Evolutionary conservation across 164 flowering plant genomes (phyloP), one percentile per base, ranked within the genome.

Genomic region (Amborella trichopoda): DNA sequence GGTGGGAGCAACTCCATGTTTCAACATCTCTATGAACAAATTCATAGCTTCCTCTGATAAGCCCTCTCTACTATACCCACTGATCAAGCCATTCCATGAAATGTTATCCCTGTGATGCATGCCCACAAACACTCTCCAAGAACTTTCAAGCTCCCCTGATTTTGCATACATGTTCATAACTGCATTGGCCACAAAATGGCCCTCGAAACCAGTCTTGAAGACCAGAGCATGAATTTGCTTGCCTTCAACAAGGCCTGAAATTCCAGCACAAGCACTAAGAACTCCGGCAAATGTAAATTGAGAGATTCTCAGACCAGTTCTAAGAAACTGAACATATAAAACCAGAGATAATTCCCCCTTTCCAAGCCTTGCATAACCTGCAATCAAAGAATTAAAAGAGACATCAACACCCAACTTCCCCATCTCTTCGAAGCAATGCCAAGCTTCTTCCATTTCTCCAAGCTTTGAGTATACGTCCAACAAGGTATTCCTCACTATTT

Each of bases 41-140:
- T 38, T 16, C 16, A 38, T 16, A 16, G 17, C 41, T 10, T 11
- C 41, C 20, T 38, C 41, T 16, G 41, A 3, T 6, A 16, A 16
- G 41, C 41, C 41, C 20, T 38, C 41, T 16, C 41, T 38, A 22
- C 41, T 38, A 11, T 38, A 38, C 8, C 41, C 41, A 38, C 41
- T 38, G 17, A 38, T 38, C 21, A 38, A 16, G n/a, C 41, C 41
- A 16, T 38, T 38, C 41, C 41, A 38, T 38, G 41, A 38, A 22
- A 38, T 38, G 41, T 22, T 22, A 38, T 38, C 41, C 16, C 41
- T 19, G 20, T 16, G 41, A 9, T 19, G 20, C 41, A 38, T 38
- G 20, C 16, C 4, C 14, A 10, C 16, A 22, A 38, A 38, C 16
- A 38, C 0, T 38, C 20, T 38, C 6, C 17, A 8, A n/a, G 41